Evolutionary conservation across 2,329 filamentous ascomycete species (phyloP).

Genomic region (Cladorrhinum sp.): DNA sequence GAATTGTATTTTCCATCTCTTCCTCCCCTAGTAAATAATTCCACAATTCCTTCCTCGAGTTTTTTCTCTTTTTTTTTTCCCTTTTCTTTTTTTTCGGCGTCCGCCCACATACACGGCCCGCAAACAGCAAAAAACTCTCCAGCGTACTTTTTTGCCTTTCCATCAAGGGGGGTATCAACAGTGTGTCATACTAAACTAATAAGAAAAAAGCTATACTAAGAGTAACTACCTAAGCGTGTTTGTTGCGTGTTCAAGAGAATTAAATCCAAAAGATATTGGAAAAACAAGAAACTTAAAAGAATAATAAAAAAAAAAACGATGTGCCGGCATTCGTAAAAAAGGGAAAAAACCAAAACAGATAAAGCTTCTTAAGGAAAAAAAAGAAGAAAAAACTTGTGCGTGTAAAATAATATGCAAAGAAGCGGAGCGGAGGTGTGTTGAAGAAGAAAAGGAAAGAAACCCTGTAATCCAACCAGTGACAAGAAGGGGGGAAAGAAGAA

Average conservation of each 20-base stretch:
- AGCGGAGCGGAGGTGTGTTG: neutral
- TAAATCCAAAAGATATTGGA: neutral
- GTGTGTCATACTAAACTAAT: conserved; percentile 1
- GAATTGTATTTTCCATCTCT: conserved; percentile 4
- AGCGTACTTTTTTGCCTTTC: neutral
- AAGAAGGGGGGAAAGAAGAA: neutral
- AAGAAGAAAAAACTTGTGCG: neutral
- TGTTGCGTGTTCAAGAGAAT: neutral
- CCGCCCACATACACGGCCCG: no score
- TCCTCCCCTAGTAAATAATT: no score
- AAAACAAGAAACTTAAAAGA: conserved; percentile 5
- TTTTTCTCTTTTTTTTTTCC: no score
- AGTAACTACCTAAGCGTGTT: neutral
- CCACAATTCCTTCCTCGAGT: neutral
- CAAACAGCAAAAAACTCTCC: no score
- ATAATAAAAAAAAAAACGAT: conserved; percentile 6
- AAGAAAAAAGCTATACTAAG: conserved; percentile 2
- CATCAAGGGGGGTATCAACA: conserved; percentile 2
- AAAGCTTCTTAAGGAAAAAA: neutral
- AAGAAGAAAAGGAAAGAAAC: neutral
- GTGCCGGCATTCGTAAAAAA: neutral
- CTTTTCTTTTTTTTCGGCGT: no score
- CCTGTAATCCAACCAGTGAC: neutral
- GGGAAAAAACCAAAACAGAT: neutral
- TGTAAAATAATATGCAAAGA: neutral